Conservation (phyloP, 257 asterid species). For the Pogostemon cablin region DNA sequence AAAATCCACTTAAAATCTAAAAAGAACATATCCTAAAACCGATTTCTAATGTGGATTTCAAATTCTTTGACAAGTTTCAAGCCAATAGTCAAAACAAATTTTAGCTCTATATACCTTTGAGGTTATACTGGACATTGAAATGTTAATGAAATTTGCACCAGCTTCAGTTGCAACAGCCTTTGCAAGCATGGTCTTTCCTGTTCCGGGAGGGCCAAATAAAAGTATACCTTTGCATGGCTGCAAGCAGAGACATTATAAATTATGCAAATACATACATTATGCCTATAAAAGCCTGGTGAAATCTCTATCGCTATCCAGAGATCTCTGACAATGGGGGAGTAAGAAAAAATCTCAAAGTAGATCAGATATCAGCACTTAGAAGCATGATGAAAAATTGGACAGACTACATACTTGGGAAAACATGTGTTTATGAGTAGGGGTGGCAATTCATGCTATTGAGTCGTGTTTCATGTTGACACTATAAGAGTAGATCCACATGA, state of each 20-base stretch:
- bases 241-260: constrained; percentile 27
- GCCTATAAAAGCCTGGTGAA: constrained; percentile 1
- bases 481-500: too few relatives aligned
- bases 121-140: constrained; percentile 91
- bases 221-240: constrained; percentile 97
- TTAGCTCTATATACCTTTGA: constrained; percentile 58
- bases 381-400: background rate
- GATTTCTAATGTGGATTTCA: background rate
- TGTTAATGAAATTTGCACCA: constrained; percentile 88
- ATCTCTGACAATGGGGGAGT: constrained; percentile 8
- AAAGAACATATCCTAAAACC: too few relatives aligned
- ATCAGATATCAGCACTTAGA: constrained; percentile 8
- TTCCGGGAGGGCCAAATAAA: constrained; percentile 89
- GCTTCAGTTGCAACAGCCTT: constrained; percentile 97
- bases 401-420: background rate
- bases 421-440: background rate
- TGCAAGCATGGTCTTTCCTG: constrained; percentile 94
- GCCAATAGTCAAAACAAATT: constrained; percentile 1
- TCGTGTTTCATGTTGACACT: too few relatives aligned
- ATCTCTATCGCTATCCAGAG: constrained; percentile 19
- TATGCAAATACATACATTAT: constrained; percentile 3
- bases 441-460: too few relatives aligned
- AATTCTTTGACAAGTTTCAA: background rate
- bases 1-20: too few relatives aligned
- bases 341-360: background rate